These are phyloP conservation scores for Omphalotus olearius DNA, from an alignment of 1,284 basidiomycete species.

Conservation along the genomic window DNA sequence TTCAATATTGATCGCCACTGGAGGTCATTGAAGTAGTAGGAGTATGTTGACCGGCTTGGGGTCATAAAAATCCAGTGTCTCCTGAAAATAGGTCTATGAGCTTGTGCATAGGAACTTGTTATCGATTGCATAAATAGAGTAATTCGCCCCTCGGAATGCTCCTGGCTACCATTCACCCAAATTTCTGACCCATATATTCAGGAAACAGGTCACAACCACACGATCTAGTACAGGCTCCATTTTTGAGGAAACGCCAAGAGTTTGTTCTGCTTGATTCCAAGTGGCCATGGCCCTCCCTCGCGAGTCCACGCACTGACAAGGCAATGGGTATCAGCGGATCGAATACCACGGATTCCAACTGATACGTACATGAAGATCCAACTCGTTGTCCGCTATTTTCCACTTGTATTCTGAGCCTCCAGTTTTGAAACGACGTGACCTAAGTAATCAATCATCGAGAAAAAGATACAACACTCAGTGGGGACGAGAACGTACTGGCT, in stretches of 20 bases:
- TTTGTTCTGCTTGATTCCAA: constrained; percentile 39
- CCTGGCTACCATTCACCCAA: constrained; percentile 33
- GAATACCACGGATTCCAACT: not conserved
- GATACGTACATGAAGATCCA: constrained; percentile 42
- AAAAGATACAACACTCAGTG: not conserved
- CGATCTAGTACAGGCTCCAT: constrained; percentile 44
- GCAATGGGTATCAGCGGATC: not conserved
- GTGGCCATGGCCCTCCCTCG: constrained; percentile 43
- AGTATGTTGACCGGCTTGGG: constrained; percentile 36
- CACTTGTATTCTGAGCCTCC: constrained; percentile 52
- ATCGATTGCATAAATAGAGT: not conserved
- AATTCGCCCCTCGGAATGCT: not conserved
- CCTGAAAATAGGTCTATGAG: not conserved
- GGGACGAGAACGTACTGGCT: constrained; percentile 39
- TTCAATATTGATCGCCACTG: constrained; percentile 16
- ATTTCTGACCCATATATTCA: constrained; percentile 45
- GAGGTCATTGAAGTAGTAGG: constrained; percentile 78
- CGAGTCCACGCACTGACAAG: constrained; percentile 46
- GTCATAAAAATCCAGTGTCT: not conserved
- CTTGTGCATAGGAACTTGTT: not conserved
- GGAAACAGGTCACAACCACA: constrained; percentile 50
- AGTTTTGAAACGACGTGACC: constrained; percentile 53
- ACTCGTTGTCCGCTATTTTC: constrained; percentile 44
- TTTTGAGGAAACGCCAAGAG: constrained; percentile 35
- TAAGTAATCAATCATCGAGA: constrained; percentile 5